A percentile compares a stretch with the other conserved stretches of the same genome.
Evolutionary conservation across 768 basidiomycete species (phyloP).

Genomic region (Amanita pallidorosea): DNA sequence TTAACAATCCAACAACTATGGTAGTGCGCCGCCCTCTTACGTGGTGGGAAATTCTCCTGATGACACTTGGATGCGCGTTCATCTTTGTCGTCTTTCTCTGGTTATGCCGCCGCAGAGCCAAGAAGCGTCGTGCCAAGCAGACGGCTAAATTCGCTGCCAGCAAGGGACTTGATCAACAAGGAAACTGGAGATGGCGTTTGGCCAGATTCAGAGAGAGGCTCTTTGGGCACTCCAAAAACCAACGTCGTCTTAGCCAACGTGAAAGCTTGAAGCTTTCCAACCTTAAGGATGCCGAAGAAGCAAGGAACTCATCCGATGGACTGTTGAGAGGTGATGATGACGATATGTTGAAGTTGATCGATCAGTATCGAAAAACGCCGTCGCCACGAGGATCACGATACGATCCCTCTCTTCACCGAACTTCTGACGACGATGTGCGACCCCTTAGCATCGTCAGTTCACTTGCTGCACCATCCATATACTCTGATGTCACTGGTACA

Average conservation of each 20-base stretch:
- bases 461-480: slow-evolving; percentile 33
- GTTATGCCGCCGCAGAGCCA: slow-evolving; percentile 61
- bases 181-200: slow-evolving; percentile 47
- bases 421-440: background rate
- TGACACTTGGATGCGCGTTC: slow-evolving; percentile 73
- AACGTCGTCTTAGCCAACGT: background rate
- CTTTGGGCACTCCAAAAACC: slow-evolving; percentile 33
- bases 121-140: slow-evolving; percentile 54
- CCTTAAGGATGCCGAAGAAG: slow-evolving; percentile 13
- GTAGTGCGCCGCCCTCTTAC: slow-evolving; percentile 26
- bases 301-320: slow-evolving; percentile 2
- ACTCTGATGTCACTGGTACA: slow-evolving; percentile 58
- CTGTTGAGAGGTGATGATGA: slow-evolving; percentile 6
- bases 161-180: slow-evolving; percentile 48
- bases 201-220: slow-evolving; percentile 24
- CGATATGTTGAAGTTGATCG: slow-evolving; percentile 17
- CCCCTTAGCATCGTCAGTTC: slow-evolving; percentile 8
- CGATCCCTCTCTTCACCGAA: background rate
- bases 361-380: slow-evolving; percentile 9
- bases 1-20: slow-evolving; percentile 37
- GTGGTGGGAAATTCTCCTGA: slow-evolving; percentile 84
- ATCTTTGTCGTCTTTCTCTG: slow-evolving; percentile 59
- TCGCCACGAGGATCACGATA: background rate
- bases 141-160: slow-evolving; percentile 56
- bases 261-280: slow-evolving; percentile 11